Percentiles rank a stretch among this genome's conserved stretches.
Evolutionary conservation across 495 filamentous ascomycete species (phyloP).

Genomic region (Hypoxylon perforatum): DNA sequence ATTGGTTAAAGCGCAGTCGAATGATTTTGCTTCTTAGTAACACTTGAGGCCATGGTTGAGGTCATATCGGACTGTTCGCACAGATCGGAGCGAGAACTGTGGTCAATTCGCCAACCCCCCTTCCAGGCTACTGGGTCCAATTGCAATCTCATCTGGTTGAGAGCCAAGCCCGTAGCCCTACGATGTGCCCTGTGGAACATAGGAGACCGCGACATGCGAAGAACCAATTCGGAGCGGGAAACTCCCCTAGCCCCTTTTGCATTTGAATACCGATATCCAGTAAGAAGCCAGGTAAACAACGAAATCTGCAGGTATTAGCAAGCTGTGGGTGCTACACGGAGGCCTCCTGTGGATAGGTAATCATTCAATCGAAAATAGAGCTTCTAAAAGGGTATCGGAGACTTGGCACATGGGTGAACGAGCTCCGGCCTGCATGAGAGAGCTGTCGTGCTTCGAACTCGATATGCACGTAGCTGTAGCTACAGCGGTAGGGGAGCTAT

Average conservation of each 20-base stretch:
- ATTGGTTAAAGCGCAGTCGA: constrained; percentile 16
- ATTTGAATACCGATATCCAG: constrained; percentile 6
- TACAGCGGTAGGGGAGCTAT: constrained; percentile 28
- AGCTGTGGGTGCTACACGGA: constrained; percentile 26
- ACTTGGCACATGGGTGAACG: constrained; percentile 32
- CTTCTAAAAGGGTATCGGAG: constrained; percentile 9
- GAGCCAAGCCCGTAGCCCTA: constrained; percentile 41
- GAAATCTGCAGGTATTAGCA: constrained; percentile 13
- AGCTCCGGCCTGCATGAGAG: constrained; percentile 28
- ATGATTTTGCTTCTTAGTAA: constrained; percentile 1
- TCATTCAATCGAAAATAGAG: constrained; percentile 17
- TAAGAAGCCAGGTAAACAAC: too few species aligned
- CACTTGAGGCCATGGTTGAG: constrained; percentile 9
- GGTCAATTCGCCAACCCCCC: constrained; percentile 27
- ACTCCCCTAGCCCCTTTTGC: constrained; percentile 14
- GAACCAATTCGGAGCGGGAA: constrained; percentile 27
- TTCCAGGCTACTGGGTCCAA: constrained; percentile 42
- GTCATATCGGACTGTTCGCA: constrained; percentile 10
- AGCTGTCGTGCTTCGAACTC: constrained; percentile 36
- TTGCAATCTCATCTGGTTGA: constrained; percentile 30
- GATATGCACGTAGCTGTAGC: constrained; percentile 41
- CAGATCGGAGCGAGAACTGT: constrained; percentile 27
- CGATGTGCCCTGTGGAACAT: constrained; percentile 21
- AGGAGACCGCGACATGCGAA: constrained; percentile 13
- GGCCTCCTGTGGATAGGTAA: constrained; percentile 31